phyloP scores from a whole-genome alignment of 2,329 filamentous ascomycete genomes.

The Colletotrichum coccodes region DNA sequence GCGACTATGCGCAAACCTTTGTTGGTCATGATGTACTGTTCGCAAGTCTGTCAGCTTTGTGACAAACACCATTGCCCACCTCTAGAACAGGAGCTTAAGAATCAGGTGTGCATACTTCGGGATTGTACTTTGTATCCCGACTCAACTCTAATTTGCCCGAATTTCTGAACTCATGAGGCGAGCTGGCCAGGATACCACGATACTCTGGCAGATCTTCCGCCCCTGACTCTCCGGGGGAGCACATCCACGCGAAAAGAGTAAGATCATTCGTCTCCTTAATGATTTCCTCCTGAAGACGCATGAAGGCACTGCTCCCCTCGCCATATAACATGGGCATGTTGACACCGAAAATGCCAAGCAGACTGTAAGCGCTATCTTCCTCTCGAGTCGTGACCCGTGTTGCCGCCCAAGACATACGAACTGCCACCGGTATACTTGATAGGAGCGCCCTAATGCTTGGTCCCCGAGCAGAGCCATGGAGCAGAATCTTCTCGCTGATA shows the following conservation, averaged over 20 bases:
- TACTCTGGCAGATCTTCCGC: background rate
- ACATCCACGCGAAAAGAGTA: background rate
- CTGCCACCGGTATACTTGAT: background rate
- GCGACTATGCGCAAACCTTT: background rate
- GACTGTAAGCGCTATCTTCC: constrained; percentile 39
- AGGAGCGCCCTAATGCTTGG: background rate
- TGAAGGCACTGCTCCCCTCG: constrained; percentile 37
- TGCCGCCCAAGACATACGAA: constrained; percentile 40
- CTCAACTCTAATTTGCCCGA: background rate
- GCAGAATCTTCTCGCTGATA: background rate
- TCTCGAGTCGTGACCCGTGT: constrained; percentile 33
- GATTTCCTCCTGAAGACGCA: constrained; percentile 28
- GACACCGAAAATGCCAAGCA: constrained; percentile 40
- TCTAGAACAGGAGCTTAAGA: background rate
- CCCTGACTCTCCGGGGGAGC: background rate
- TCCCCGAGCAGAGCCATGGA: background rate
- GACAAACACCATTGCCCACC: background rate
- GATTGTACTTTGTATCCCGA: background rate
- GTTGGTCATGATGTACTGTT: background rate
- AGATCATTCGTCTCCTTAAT: background rate
- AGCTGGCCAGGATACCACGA: background rate
- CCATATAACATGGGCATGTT: constrained; percentile 40
- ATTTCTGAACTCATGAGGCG: background rate
- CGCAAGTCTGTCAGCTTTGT: background rate
- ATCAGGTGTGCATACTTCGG: background rate